Evolutionary conservation across 2,329 filamentous ascomycete genomes (phyloP), one percentile per base, ranked within the genome.

Genomic region (Colletotrichum echinochloae): DNA sequence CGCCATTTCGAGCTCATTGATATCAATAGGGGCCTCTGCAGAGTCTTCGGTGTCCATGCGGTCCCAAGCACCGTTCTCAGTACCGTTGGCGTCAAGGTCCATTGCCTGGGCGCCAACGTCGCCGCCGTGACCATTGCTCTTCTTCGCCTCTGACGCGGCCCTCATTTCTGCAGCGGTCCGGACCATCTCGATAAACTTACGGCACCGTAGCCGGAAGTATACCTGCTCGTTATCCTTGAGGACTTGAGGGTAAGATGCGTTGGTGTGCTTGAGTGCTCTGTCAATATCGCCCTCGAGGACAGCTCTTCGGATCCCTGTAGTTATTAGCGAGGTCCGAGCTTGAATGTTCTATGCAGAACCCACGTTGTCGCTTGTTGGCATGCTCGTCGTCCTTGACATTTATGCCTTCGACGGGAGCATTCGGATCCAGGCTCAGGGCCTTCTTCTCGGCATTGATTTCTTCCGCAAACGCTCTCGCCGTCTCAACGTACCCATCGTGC

Each of bases 131-230:
- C 83, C 79, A 72, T 86, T 78, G 78, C 75, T 79, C 73, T 75
- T 81, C 75, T 85, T 86, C 5, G 79, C 75, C 11, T 85, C 83
- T 44, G 83, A 80, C 9, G 82, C 81, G 44, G 85, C 82, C 76
- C 86, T 86, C 23, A 92, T 80, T 74, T 95, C 92, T 2, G 91
- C 90, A 44, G 90, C 91, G 68, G 87, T 88, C 49, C 92, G 89
- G 76, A 97, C 94, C 91, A 99, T 95, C 80, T 99, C 96, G 71
- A 98, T 91, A 79, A 98, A 98, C 78, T 96, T 97, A 71, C 94
- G 90, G 78, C 95, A 98, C 74, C 92, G 90, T 59, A 99, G 84
- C 68, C 91, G 92, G 81, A 99, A 98, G 78, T 95, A 91, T 20
- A 98, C 94, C 64, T 94, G 90, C 65, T 93, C 90, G 76, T 97